Conservation (phyloP, 129 eudicot genomes). For the Arctium minus region DNA sequence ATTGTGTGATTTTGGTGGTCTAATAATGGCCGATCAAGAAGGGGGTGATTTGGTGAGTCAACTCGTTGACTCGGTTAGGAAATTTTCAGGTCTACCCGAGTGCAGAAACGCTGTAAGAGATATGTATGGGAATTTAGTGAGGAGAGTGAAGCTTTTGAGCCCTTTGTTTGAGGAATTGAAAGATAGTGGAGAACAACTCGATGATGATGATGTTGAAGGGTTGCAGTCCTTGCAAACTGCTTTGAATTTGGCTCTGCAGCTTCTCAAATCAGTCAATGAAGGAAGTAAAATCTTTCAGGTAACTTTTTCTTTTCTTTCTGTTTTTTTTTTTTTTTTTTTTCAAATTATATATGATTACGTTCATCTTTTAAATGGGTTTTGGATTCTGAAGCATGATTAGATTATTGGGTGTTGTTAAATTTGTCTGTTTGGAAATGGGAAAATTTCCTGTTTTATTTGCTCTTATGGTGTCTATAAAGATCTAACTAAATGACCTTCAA, state of each 20-base stretch:
- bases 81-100: conserved; percentile 65
- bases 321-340: no score
- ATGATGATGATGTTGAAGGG: conserved; percentile 47
- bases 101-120: conserved; percentile 61
- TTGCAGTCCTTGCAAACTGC: conserved; percentile 47
- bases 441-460: background rate
- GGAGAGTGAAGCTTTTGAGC: conserved; percentile 87
- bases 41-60: conserved; percentile 41
- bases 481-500: background rate
- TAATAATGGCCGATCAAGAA: conserved; percentile 25
- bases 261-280: conserved; percentile 52
- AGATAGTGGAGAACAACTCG: conserved; percentile 49
- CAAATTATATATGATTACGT: background rate
- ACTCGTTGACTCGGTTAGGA: conserved; percentile 53
- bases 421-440: background rate
- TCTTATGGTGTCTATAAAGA: background rate
- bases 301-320: background rate
- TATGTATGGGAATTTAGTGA: conserved; percentile 71
- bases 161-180: conserved; percentile 85
- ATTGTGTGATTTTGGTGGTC: background rate
- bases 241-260: conserved; percentile 55
- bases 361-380: conserved; percentile 7
- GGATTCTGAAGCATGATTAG: conserved; percentile 14
- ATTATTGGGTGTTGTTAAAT: background rate
- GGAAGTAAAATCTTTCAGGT: conserved; percentile 90